These are phyloP conservation scores for Cyclanthera cordifolia DNA, from an alignment of 306 rosid genomes.

Conservation along the genomic window DNA sequence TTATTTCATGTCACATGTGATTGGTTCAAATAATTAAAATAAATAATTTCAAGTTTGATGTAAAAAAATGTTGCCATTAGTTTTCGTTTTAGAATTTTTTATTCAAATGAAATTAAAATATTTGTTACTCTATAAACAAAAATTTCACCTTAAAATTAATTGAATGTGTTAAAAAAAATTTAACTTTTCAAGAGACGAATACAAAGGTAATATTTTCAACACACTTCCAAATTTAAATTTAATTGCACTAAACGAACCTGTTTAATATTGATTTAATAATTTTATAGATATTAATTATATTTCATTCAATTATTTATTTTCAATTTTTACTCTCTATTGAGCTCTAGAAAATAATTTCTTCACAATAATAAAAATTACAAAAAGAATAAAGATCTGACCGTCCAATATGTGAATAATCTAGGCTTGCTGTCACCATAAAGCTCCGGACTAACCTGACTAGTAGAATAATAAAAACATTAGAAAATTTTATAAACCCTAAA, in stretches of 20 bases:
- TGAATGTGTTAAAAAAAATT: no score
- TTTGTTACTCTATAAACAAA: no score
- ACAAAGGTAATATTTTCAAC: no score
- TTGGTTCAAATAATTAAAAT: background rate
- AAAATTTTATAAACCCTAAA: background rate
- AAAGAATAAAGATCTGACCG: constrained; percentile 44
- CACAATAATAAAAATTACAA: background rate
- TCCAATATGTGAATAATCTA: constrained; percentile 92
- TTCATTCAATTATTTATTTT: background rate
- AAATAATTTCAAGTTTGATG: background rate
- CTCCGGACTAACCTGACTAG: constrained; percentile 99
- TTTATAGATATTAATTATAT: background rate
- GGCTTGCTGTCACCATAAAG: constrained; percentile 97
- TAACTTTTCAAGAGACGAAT: no score
- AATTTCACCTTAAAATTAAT: no score
- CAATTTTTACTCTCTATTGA: background rate
- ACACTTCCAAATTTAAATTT: background rate
- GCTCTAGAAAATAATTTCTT: background rate
- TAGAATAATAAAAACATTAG: constrained; percentile 65
- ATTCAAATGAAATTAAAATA: background rate
- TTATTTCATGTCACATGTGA: background rate
- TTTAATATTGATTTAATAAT: background rate
- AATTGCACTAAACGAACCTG: background rate
- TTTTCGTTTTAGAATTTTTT: background rate
- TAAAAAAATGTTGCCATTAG: background rate